Evolutionary conservation across 768 basidiomycete genomes (phyloP).

Genomic region (Termitomyces sp.): DNA sequence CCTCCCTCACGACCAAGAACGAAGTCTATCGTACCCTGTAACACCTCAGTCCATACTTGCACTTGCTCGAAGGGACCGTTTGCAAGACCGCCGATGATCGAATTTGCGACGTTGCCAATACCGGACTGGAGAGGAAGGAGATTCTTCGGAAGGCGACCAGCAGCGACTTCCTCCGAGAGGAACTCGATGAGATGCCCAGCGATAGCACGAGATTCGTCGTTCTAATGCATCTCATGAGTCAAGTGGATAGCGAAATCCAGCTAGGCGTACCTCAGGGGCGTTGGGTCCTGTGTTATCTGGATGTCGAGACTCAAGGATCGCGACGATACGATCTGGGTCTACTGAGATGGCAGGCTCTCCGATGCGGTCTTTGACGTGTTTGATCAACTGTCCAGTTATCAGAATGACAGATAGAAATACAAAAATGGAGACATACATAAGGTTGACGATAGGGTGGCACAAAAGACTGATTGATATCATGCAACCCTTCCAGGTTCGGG

Average conservation of each 20-base stretch:
- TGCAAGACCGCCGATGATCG: conserved; percentile 42
- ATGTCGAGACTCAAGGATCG: conserved; percentile 31
- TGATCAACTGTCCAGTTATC: conserved; percentile 26
- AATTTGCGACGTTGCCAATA: conserved; percentile 45
- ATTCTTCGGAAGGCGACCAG: conserved; percentile 34
- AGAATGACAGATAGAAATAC: background rate
- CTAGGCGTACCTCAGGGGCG: conserved; percentile 31
- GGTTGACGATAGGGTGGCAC: conserved; percentile 38
- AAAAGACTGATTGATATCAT: conserved; percentile 42
- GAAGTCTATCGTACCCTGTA: conserved; percentile 25
- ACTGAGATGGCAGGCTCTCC: conserved; percentile 38
- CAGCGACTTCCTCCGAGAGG: conserved; percentile 33
- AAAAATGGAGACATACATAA: conserved; percentile 21
- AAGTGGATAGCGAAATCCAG: background rate
- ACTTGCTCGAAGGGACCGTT: conserved; percentile 44
- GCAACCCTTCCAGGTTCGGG: conserved; percentile 41
- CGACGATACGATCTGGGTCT: conserved; percentile 44
- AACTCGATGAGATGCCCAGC: conserved; percentile 40
- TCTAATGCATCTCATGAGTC: conserved; percentile 16
- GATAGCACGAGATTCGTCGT: conserved; percentile 34
- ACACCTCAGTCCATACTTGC: conserved; percentile 45
- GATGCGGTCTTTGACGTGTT: conserved; percentile 38
- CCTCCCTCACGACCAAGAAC: background rate
- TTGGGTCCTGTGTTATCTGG: conserved; percentile 43
- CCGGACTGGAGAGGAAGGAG: conserved; percentile 42